Evolutionary conservation across 2,329 filamentous ascomycete species (phyloP).

Genomic region (Apiospora malaysiana): DNA sequence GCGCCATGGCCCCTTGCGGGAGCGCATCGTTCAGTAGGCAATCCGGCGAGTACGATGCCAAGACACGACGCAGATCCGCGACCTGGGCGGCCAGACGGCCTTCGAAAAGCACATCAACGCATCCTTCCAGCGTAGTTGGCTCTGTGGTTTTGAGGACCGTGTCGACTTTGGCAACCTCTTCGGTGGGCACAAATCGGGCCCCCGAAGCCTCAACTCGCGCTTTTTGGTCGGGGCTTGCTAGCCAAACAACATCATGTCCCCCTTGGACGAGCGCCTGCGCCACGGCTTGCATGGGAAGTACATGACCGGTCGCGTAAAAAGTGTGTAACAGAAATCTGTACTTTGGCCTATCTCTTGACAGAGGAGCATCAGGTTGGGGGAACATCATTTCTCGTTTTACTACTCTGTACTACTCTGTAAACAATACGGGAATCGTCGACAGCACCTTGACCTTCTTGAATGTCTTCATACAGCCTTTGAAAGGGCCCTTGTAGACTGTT

Average conservation of each 20-base stretch:
- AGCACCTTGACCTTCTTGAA: neutral
- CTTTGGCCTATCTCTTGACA: neutral
- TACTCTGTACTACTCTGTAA: no score
- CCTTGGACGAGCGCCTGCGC: slow-evolving; percentile 12
- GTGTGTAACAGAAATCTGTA: slow-evolving; percentile 18
- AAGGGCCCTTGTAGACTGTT: neutral
- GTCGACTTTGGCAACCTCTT: slow-evolving; percentile 11
- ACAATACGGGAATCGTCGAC: neutral
- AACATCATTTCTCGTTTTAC: neutral
- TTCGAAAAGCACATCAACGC: slow-evolving; percentile 1
- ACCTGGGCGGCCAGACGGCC: slow-evolving; percentile 1
- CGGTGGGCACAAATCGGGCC: slow-evolving; percentile 1
- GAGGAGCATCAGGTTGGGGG: neutral
- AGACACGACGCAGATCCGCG: slow-evolving; percentile 4
- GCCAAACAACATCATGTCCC: slow-evolving; percentile 14
- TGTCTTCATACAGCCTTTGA: neutral
- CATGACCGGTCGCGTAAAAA: slow-evolving; percentile 17
- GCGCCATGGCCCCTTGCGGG: slow-evolving; percentile 15
- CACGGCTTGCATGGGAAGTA: slow-evolving; percentile 21
- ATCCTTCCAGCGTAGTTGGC: slow-evolving; percentile 11
- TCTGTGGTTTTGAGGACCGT: slow-evolving; percentile 5
- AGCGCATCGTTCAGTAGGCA: slow-evolving; percentile 18
- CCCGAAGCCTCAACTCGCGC: slow-evolving; percentile 15
- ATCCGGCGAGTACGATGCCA: neutral
- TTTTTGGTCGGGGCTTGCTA: slow-evolving; percentile 15